phyloP scores from a whole-genome alignment of 192 early-diverging fungal genomes.

The Cladochytrium replicatum region DNA sequence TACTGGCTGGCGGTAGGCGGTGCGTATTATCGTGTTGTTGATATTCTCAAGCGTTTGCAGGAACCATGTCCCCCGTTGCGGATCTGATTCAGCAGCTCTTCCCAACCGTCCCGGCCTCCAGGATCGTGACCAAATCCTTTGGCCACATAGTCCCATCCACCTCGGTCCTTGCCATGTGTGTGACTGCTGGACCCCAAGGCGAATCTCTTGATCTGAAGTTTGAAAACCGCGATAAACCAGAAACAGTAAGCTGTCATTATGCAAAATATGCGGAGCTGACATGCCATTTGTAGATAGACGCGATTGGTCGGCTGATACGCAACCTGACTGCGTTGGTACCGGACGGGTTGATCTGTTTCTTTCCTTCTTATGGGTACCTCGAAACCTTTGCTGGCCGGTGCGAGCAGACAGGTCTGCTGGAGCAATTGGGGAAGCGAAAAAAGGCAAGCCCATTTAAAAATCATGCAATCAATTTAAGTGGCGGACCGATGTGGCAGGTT shows the following conservation, averaged over 20 bases:
- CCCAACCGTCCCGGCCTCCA: constrained; percentile 30
- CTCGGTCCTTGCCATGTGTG: constrained; percentile 57
- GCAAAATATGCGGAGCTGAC: not conserved
- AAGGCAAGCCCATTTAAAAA: constrained; percentile 22
- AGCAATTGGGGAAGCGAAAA: constrained; percentile 49
- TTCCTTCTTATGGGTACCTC: constrained; percentile 72
- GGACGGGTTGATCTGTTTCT: constrained; percentile 80
- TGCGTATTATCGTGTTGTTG: no score
- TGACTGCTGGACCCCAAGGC: constrained; percentile 56
- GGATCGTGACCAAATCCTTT: constrained; percentile 62
- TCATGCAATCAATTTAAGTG: not conserved
- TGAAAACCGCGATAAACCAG: constrained; percentile 39
- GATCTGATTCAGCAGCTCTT: constrained; percentile 43
- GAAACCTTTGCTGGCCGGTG: constrained; percentile 49
- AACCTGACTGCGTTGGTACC: constrained; percentile 68
- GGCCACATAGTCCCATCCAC: constrained; percentile 74
- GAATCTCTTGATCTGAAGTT: constrained; percentile 57
- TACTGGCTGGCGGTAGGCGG: no score
- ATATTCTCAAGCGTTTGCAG: not conserved
- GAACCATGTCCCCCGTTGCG: no score
- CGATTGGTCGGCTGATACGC: constrained; percentile 57
- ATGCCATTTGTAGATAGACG: constrained; percentile 38
- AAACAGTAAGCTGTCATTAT: constrained; percentile 25
- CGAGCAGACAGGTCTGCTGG: constrained; percentile 29
- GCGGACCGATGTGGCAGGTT: constrained; percentile 23